Conservation (phyloP, 2,329 filamentous ascomycete genomes). For the Ophiostoma australiae region DNA sequence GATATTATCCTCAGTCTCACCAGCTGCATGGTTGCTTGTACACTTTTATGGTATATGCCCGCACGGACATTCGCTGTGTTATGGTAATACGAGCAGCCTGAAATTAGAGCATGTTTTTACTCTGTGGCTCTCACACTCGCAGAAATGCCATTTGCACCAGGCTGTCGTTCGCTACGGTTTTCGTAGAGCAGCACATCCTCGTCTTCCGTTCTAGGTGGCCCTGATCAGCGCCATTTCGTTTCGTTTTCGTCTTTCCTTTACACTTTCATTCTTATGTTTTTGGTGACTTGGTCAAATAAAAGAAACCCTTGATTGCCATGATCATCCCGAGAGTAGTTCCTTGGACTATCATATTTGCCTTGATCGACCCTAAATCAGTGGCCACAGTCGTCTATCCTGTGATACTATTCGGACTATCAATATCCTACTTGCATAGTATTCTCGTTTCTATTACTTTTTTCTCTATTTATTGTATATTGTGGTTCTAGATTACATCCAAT, state of each 20-base stretch:
- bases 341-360: neutral
- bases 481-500: no score
- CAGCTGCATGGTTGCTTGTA: neutral
- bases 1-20: slow-evolving; percentile 1
- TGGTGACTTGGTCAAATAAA: no score
- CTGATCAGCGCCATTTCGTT: neutral
- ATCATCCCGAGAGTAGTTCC: neutral
- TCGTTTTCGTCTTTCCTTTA: neutral
- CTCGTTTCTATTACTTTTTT: neutral
- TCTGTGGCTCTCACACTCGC: no score
- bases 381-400: neutral
- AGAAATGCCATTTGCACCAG: no score
- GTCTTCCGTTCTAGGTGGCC: neutral
- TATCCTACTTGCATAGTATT: neutral
- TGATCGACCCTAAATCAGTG: neutral
- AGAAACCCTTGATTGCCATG: neutral
- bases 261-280: no score
- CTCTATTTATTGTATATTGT: neutral
- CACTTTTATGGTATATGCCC: neutral
- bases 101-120: neutral
- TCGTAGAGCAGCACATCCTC: no score
- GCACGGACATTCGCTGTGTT: slow-evolving; percentile 1
- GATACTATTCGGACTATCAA: neutral
- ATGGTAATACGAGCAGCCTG: neutral
- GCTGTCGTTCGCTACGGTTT: no score